phyloP scores from a whole-genome alignment of 2,329 filamentous ascomycete species.

The Cladorrhinum sp. region DNA sequence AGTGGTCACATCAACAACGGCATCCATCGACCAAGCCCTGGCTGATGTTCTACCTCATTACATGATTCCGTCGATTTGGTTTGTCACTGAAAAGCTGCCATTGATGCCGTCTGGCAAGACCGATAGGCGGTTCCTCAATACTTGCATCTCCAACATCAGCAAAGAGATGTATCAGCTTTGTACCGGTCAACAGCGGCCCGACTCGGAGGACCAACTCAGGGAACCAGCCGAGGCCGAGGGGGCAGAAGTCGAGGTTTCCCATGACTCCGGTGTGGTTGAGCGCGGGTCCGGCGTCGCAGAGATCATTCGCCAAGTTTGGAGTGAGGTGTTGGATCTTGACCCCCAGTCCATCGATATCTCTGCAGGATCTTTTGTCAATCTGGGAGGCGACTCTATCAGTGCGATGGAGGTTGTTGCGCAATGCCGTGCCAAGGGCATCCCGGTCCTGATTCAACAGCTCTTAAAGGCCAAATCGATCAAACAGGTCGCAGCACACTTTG shows the following conservation, averaged over 20 bases:
- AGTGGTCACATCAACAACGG: background rate
- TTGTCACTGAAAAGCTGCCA: slow-evolving; percentile 28
- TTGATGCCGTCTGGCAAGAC: slow-evolving; percentile 28
- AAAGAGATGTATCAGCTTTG: slow-evolving; percentile 27
- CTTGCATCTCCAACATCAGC: slow-evolving; percentile 43
- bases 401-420: slow-evolving; percentile 48
- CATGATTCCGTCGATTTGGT: slow-evolving; percentile 28
- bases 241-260: background rate
- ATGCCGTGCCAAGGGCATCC: slow-evolving; percentile 37
- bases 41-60: slow-evolving; percentile 14
- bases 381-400: slow-evolving; percentile 46
- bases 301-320: background rate
- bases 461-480: slow-evolving; percentile 31
- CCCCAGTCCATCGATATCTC: background rate
- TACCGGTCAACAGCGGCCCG: slow-evolving; percentile 20
- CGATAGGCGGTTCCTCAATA: slow-evolving; percentile 25
- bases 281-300: background rate
- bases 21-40: slow-evolving; percentile 7
- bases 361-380: slow-evolving; percentile 13
- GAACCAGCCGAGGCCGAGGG: slow-evolving; percentile 28
- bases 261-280: background rate
- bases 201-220: slow-evolving; percentile 41
- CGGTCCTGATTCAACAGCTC: slow-evolving; percentile 42
- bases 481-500: slow-evolving; percentile 6
- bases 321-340: background rate